Evolutionary conservation across 164 flowering plant species (phyloP), one percentile per base, ranked within the genome.

Genomic region (Annona squamosa): DNA sequence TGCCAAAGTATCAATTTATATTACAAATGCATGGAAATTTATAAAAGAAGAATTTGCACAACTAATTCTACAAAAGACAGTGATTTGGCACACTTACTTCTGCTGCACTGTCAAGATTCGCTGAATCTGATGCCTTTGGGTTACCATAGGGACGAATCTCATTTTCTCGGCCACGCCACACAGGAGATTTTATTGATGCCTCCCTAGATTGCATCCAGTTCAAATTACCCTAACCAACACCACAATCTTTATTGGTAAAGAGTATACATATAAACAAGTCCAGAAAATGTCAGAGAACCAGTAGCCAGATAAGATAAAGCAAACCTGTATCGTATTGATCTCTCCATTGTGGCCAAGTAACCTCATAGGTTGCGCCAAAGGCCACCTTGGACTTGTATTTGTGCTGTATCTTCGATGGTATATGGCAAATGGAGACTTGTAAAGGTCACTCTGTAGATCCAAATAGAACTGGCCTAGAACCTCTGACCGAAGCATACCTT

Each of bases 201-300:
- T 96, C 98, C 71, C 99, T 91, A 76, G 99, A 93, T 85, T 85
- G 95, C 99, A 96, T 96, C 99, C 99, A 96, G 76, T 96, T 96
- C 84, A 96, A 92, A 81, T 96, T 96, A 10, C 99, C 99, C 99
- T 96, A 82, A 71, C 82, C 5, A 64, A 62, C 48, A 48, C 26
- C 61, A 65, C n/a, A 26, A 9, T 26, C 42, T 59, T 19, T 59
- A 59, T 5, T 26, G 37, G 19, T 44, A 19, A 4, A 45, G 4
- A 3, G 46, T 6, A 57, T 19, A 19, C 9, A 68, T 13, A 63
- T 52, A 62, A 4, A 43, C 41, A 67, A 71, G 42, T 3, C 10
- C 69, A 48, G 16, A 9, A 68, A 72, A 19, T 37, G 56, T 37
- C 61, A 44, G 47, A 44, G 17, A 41, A 46, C 46, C 17, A 67